phyloP scores from a whole-genome alignment of 129 eudicot genomes.

The Ambrosia artemisiifolia region DNA sequence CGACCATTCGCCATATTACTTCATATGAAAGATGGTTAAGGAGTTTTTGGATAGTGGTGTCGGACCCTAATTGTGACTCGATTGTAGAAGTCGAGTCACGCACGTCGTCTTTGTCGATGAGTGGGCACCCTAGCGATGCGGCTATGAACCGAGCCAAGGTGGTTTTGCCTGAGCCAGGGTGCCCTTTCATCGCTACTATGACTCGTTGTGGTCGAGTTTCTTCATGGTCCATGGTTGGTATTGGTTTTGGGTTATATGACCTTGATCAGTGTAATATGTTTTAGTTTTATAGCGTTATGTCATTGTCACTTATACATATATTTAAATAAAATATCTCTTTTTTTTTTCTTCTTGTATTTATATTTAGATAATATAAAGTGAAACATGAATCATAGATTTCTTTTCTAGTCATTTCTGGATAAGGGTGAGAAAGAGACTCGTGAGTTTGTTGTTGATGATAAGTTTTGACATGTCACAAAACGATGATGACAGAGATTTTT shows the following conservation, averaged over 20 bases:
- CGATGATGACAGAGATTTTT: not conserved
- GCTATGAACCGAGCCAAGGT: constrained; percentile 59
- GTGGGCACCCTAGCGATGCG: constrained; percentile 48
- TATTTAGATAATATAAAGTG: not conserved
- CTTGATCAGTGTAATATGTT: not conserved
- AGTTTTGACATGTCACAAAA: constrained; percentile 20
- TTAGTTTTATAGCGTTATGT: constrained; percentile 1
- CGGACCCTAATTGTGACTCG: constrained; percentile 17
- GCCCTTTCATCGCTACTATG: constrained; percentile 78
- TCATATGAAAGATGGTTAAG: constrained; percentile 62
- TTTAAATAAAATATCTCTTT: not conserved
- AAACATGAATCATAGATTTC: not conserved
- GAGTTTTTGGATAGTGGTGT: constrained; percentile 11
- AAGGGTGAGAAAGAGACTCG: constrained; percentile 8
- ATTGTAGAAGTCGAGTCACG: constrained; percentile 45
- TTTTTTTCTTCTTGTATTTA: no score
- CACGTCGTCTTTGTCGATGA: constrained; percentile 68
- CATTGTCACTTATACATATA: not conserved
- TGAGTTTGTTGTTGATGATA: constrained; percentile 16
- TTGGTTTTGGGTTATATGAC: not conserved
- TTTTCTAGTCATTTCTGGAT: not conserved
- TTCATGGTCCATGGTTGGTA: constrained; percentile 23
- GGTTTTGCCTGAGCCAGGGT: constrained; percentile 75
- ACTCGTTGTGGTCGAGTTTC: constrained; percentile 15
- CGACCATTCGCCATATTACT: constrained; percentile 46